Evolutionary conservation across 768 basidiomycete species (phyloP), one percentile per base, ranked within the genome.

Genomic region (Rhodotorula paludigena): DNA sequence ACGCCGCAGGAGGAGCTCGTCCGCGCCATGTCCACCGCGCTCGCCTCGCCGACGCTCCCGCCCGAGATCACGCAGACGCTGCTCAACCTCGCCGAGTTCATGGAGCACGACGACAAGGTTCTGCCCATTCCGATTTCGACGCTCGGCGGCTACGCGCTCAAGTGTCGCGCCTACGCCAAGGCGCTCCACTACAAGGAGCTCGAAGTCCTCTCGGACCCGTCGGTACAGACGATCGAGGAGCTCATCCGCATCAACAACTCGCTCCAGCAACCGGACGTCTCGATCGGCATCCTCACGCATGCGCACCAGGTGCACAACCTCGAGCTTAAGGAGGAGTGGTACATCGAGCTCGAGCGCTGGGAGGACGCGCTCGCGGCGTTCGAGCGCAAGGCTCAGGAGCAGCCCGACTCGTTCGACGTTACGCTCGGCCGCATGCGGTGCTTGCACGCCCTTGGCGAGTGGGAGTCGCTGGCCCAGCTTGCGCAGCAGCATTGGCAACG

Each of bases 171-270:
- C 0, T 97, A 92, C 73, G 96, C 96, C 6, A 98, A 98, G 77
- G 93, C 94, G 1, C 82, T 99, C 35, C 96, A 99, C 77, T 99
- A 98, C 82, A 98, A 98, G 78, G 96, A 99, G 74, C 83, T 93
- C 42, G 94, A 99, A 78, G 98, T 89, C 78, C 94, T 96, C 76
- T 85, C 87, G 10, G 93, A 69, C 45, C 88, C 90, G 0, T 90
- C 90, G 0, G 87, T 91, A 0, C 83, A 87, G 35, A 90, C 94
- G 57, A 90, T 99, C 72, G 93, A 98, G 75, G 87, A 90, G 20
- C 83, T 99, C 18, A 96, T 99, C 76, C 87, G 89, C 30, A 92
- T 99, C 78, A 99, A 98, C 79, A 94, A 92, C 47, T 89, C 89
- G 73, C 83, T 99, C 1, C 94, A 97, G 76, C 96, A 97, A 77